phyloP scores from a whole-genome alignment of 257 asterid species.

The Solanum stenotomum region DNA sequence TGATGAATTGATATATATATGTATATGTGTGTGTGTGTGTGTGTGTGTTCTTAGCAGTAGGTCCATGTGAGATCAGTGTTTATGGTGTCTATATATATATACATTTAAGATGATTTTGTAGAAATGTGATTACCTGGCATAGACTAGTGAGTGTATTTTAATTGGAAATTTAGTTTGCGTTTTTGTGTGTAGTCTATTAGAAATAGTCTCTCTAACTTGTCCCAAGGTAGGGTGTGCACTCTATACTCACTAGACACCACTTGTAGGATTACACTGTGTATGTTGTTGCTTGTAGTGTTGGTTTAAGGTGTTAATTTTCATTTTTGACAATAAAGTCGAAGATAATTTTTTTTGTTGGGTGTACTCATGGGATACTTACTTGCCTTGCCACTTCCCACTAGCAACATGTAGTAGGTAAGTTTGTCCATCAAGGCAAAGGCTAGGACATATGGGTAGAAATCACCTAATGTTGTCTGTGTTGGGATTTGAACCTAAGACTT shows the following conservation, averaged over 20 bases:
- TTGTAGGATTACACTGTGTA: neutral
- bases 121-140: neutral
- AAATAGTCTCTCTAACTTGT: neutral
- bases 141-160: neutral
- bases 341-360: neutral
- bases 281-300: neutral
- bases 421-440: neutral
- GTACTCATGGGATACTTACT: neutral
- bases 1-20: neutral
- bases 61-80: neutral
- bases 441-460: neutral
- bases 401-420: neutral
- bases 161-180: neutral
- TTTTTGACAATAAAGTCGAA: neutral
- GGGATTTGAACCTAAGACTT: neutral
- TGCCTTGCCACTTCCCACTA: neutral
- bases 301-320: neutral
- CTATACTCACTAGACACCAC: neutral
- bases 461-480: neutral
- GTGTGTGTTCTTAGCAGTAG: neutral
- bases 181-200: neutral
- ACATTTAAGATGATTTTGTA: neutral
- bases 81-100: neutral
- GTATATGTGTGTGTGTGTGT: neutral
- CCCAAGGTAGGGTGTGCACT: neutral